Evolutionary conservation across 2,329 filamentous ascomycete genomes (phyloP), one percentile per base, ranked within the genome.

Genomic region (Zasmidium citrigriseum): DNA sequence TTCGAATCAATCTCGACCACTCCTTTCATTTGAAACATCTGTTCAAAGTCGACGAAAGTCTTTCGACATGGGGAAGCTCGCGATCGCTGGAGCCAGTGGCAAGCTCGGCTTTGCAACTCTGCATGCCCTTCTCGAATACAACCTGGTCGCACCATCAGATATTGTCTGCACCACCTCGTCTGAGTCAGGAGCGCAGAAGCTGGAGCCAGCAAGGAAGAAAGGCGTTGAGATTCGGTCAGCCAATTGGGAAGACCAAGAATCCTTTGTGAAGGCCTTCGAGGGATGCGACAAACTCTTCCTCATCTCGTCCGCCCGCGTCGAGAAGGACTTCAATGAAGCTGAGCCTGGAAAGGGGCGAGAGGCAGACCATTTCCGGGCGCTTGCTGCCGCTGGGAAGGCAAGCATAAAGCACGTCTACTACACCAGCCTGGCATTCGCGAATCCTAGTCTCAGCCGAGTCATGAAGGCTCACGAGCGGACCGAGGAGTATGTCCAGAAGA

Each of bases 391-490:
- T 0, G 54, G 73, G 11, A 10, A 54, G 20, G 46, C 14, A 64
- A 71, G 76, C 12, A 73, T 80, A 0, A 68, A 75, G 59, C 77
- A 80, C 63, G 70, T 81, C 46, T 80, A 78, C 65, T 80, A 80
- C 68, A 77, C 77, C 1, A 76, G 73, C 4, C 70, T 81, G 4
- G 77, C 71, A 0, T 80, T 80, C 54, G 68, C 65, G 7, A 75
- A 73, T 41, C 74, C 74, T 1, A 75, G 73, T 27, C 74, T 76
- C 55, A 74, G 75, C 1, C 66, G 70, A 7, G 78, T 80, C 3
- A 80, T 80, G 78, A 71, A 70, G 3, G 78, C 78, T 1, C 78
- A 81, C 58, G 73, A 76, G n/a, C 68, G 77, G 3, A 80, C 78
- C 0, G 78, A 80, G 61, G 64, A 64, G 16, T 78, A 76, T 49